phyloP scores from a whole-genome alignment of 1,284 basidiomycete genomes.

The Ganoderma lingzhi region DNA sequence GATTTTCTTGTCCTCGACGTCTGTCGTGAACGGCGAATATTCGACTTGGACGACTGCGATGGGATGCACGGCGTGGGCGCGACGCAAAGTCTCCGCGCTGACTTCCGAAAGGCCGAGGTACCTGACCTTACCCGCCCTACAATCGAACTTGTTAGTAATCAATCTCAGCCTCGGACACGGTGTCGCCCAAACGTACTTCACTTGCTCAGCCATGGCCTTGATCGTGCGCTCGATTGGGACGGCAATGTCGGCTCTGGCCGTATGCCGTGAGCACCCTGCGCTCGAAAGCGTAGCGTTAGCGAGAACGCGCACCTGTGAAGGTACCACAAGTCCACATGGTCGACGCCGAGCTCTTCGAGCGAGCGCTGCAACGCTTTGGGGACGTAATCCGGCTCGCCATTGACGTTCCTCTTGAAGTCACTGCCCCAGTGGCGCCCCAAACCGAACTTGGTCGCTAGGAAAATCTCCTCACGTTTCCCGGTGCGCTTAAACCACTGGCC shows the following conservation, averaged over 20 bases:
- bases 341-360: constrained; percentile 45
- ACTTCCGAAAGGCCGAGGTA: constrained; percentile 72
- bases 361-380: constrained; percentile 41
- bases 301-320: constrained; percentile 37
- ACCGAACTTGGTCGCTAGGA: constrained; percentile 56
- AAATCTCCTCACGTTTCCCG: constrained; percentile 50
- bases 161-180: not conserved
- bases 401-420: constrained; percentile 22
- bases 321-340: constrained; percentile 49
- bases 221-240: constrained; percentile 43
- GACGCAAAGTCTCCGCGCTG: constrained; percentile 63
- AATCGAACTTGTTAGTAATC: not conserved
- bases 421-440: constrained; percentile 37
- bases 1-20: constrained; percentile 58
- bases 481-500: constrained; percentile 46
- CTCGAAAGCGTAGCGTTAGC: not conserved
- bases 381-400: constrained; percentile 39
- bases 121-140: constrained; percentile 65
- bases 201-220: constrained; percentile 43
- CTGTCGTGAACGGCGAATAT: constrained; percentile 66
- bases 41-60: constrained; percentile 72
- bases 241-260: constrained; percentile 29
- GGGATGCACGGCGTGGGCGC: constrained; percentile 68
- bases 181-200: constrained; percentile 32
- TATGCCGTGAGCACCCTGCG: not conserved